Percentiles rank a stretch among this genome's conserved stretches.
Conservation (phyloP, 1,284 basidiomycete species). For the Cryptococcus maquisensis region DNA sequence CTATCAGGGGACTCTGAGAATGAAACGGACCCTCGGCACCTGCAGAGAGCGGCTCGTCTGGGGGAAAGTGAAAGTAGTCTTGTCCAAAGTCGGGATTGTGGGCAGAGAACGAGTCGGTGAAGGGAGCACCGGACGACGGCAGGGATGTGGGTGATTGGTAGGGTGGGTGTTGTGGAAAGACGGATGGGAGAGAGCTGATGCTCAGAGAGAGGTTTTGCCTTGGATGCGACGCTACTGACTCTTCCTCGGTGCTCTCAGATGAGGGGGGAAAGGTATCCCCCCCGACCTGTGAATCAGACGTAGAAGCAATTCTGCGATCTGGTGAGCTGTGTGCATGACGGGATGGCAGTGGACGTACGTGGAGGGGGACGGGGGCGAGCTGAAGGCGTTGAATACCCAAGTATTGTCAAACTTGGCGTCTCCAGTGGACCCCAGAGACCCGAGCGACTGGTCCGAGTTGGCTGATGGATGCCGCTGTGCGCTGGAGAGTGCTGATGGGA, state of each 20-base stretch:
- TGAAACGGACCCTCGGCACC: slow-evolving; percentile 13
- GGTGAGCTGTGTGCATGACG: neutral
- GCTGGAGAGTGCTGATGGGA: slow-evolving; percentile 9
- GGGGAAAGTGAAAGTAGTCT: slow-evolving; percentile 41
- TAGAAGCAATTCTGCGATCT: slow-evolving; percentile 33
- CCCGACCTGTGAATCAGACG: slow-evolving; percentile 38
- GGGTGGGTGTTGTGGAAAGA: slow-evolving; percentile 7
- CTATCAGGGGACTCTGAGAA: slow-evolving; percentile 10
- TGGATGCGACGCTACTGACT: slow-evolving; percentile 15
- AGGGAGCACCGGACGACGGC: slow-evolving; percentile 32
- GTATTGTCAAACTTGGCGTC: slow-evolving; percentile 6
- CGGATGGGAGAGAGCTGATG: slow-evolving; percentile 25
- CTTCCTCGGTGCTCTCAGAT: slow-evolving; percentile 24
- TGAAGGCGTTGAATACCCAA: slow-evolving; percentile 16
- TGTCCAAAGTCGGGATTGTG: slow-evolving; percentile 20
- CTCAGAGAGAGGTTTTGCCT: slow-evolving; percentile 37
- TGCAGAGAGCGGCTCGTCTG: slow-evolving; percentile 22
- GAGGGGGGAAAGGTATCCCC: slow-evolving; percentile 40
- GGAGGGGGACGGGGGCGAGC: slow-evolving; percentile 43
- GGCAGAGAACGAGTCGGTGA: slow-evolving; percentile 31
- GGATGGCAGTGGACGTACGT: slow-evolving; percentile 26
- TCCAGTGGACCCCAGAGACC: slow-evolving; percentile 7
- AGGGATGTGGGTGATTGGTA: slow-evolving; percentile 34
- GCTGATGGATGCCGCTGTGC: slow-evolving; percentile 1
- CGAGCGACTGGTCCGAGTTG: slow-evolving; percentile 1